Base-by-base conservation (phyloP, 2,329 filamentous ascomycete species). In the Clathrospora elynae region DNA sequence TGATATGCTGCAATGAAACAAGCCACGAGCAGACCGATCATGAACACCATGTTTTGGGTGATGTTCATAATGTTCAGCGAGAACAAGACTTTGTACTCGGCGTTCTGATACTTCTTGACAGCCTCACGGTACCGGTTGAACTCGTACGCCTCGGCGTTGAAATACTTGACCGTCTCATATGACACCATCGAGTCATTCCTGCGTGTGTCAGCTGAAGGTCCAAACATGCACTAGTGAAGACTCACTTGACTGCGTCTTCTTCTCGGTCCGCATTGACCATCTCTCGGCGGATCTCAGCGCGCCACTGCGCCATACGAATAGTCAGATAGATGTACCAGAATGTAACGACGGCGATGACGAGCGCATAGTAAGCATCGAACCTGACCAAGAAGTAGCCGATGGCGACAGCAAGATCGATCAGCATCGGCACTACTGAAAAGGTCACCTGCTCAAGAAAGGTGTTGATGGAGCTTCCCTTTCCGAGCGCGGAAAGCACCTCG, bases 251-350 rank as follows among this genome's bases (percentile, higher is more conserved):
- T 5, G 93, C 93, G 71, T 96, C 92, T 72, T 96, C 90, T 72
- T 96, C 90, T 51, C 93, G 82, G 57, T 93, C 90, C 10, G 90
- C 89, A 66, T 96, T 97, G 35, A 92, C 92, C 87, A 96, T 96
- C 63, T 92, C 83, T 48, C 93, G 83, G 59, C 93, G 84, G 61
- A 96, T 89, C 61, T 95, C 89, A 5, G 91, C 89, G 59, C 93
- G 82, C 75, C 90, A 96, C 49, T 92, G 87, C 11, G 93, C 92
- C 86, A 99, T 90, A 53, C 91, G 88, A 59, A 99, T 90, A 5
- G 93, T 99, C 64, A 97, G 82, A 71, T 96, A 96, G 39, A 97
- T 85, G 74, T 99, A 99, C 73, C 89, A 91, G 68, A 96, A 96
- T 0, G 91, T 95, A 59, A 96, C 88, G 46, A 96, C 83, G 39